Evolutionary conservation across 306 rosid species (phyloP).

Genomic region (Ammopiptanthus mongolicus): DNA sequence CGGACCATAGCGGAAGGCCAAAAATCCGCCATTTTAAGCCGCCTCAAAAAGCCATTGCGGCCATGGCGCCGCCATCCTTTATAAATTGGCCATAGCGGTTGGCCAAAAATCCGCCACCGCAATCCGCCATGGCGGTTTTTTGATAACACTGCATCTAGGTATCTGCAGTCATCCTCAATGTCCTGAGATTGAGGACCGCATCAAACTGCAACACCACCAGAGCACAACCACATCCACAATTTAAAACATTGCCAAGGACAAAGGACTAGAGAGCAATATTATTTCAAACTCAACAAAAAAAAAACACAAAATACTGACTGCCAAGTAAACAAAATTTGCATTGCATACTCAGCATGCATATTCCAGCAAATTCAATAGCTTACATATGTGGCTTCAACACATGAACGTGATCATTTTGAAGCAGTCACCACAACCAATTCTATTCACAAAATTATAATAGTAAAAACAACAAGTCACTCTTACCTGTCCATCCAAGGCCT

Average conservation of each 20-base stretch:
- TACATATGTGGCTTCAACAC: background rate
- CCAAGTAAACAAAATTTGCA: background rate
- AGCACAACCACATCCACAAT: no score
- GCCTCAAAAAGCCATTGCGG: no score
- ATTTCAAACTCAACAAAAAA: background rate
- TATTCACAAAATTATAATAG: background rate
- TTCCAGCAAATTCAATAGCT: background rate
- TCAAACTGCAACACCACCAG: no score
- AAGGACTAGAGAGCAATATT: background rate
- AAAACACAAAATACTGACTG: background rate
- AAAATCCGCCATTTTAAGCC: no score
- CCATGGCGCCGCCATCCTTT: no score
- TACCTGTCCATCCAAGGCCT: slow-evolving; percentile 91
- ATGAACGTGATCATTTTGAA: background rate
- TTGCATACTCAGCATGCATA: background rate
- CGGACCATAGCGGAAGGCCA: no score
- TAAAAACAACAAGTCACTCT: background rate
- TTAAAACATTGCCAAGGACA: background rate
- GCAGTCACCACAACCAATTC: background rate
- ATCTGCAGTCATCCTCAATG: background rate
- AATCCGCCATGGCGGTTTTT: no score
- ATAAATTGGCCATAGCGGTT: no score
- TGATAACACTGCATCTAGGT: no score
- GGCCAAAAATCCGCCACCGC: no score
- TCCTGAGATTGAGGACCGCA: background rate